These are phyloP conservation scores for Cornus controversa DNA, from an alignment of 148 eudicot genomes.

Conservation along the genomic window DNA sequence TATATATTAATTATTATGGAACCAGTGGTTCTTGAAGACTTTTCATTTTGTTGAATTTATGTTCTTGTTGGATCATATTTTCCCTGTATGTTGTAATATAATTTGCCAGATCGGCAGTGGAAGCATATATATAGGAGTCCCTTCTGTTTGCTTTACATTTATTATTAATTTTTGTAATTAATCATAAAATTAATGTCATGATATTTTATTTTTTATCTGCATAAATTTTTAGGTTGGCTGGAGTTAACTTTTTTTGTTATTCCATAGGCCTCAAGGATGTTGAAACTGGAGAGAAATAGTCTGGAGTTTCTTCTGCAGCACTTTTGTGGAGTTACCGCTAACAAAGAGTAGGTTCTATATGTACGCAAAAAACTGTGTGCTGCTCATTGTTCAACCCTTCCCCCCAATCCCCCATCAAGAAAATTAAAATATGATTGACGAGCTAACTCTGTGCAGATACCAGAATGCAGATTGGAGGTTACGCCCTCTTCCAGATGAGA, in stretches of 20 bases:
- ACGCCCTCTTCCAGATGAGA: constrained; percentile 90
- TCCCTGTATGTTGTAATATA: not conserved
- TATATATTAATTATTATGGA: not conserved
- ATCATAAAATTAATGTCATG: not conserved
- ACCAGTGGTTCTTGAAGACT: not conserved
- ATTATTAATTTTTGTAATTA: no score
- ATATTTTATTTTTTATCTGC: not conserved
- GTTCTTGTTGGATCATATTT: not conserved
- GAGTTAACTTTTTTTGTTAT: constrained; percentile 10
- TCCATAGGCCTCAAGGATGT: constrained; percentile 81
- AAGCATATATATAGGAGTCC: not conserved
- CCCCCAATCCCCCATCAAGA: no score
- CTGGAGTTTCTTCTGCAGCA: constrained; percentile 78
- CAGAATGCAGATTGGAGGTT: constrained; percentile 99
- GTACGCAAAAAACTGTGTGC: not conserved
- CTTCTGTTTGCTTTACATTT: not conserved
- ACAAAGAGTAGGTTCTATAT: constrained; percentile 73
- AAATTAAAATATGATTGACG: not conserved
- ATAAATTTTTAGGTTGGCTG: constrained; percentile 15
- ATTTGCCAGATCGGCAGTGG: not conserved
- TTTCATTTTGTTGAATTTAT: not conserved
- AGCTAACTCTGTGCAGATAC: constrained; percentile 52
- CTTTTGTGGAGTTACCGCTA: constrained; percentile 83
- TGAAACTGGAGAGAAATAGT: constrained; percentile 86
- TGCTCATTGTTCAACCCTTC: not conserved